phyloP scores from a whole-genome alignment of 1,139 yeast species.

The Hansenula lynferdii region DNA sequence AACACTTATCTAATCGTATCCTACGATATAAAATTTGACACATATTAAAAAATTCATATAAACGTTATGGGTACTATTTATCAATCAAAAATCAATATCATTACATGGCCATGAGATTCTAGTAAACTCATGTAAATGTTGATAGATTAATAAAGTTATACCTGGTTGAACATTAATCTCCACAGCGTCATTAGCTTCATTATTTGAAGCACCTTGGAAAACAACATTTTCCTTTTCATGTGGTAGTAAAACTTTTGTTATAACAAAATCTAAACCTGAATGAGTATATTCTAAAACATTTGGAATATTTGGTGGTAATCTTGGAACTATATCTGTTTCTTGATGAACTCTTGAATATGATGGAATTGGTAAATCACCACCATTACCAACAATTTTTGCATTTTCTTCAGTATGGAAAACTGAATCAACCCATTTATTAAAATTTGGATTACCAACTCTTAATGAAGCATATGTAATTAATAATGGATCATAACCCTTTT shows the following conservation, averaged over 20 bases:
- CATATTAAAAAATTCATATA: no score
- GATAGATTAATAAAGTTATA: conserved; percentile 7
- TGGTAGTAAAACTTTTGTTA: conserved; percentile 40
- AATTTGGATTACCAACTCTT: conserved; percentile 49
- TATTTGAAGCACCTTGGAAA: conserved; percentile 23
- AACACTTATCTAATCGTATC: no score
- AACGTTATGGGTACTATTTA: no score
- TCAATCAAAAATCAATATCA: conserved; percentile 8
- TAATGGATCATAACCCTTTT: conserved; percentile 46
- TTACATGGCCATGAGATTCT: conserved; percentile 17
- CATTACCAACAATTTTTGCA: conserved; percentile 24
- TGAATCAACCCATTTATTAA: conserved; percentile 47
- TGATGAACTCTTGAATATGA: conserved; percentile 50
- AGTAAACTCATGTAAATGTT: conserved; percentile 14
- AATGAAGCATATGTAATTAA: conserved; percentile 61
- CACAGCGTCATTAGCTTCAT: conserved; percentile 9
- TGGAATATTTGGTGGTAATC: conserved; percentile 43
- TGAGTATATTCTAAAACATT: conserved; percentile 31
- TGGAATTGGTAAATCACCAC: conserved; percentile 22
- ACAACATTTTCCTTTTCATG: conserved; percentile 36
- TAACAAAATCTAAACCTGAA: conserved; percentile 46
- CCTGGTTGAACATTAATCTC: conserved; percentile 2
- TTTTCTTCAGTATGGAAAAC: conserved; percentile 37
- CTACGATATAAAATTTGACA: no score
- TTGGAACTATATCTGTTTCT: conserved; percentile 51